A percentile compares a stretch with the other conserved stretches of the same genome.
Evolutionary conservation across 768 basidiomycete species (phyloP).

Genomic region (Hortiboletus campestris): DNA sequence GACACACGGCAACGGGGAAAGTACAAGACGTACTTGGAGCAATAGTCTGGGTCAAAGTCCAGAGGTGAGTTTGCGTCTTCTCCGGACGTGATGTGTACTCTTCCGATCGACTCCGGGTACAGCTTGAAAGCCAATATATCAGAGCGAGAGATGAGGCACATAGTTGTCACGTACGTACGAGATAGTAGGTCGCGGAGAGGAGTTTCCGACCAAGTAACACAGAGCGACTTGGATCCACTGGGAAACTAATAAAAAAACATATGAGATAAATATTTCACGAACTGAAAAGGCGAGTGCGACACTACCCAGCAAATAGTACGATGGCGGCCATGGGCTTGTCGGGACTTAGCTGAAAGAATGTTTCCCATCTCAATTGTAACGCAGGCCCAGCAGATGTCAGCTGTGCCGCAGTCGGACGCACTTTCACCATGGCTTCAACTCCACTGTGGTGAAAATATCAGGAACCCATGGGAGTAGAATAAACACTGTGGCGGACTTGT

Average conservation of each 20-base stretch:
- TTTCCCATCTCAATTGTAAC: conserved; percentile 12
- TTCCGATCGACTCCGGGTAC: conserved; percentile 48
- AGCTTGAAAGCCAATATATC: conserved; percentile 13
- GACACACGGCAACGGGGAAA: not conserved
- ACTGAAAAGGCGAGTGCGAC: not conserved
- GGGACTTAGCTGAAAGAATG: conserved; percentile 29
- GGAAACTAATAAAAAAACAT: conserved; percentile 18
- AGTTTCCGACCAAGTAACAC: conserved; percentile 23
- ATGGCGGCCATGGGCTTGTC: conserved; percentile 58
- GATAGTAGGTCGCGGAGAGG: conserved; percentile 30
- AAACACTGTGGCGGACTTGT: conserved; percentile 43
- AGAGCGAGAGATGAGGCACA: not conserved
- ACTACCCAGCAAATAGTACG: conserved; percentile 41
- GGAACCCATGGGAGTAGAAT: not conserved
- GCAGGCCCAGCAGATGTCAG: conserved; percentile 44
- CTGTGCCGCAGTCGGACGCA: conserved; percentile 50
- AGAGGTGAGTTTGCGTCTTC: conserved; percentile 40
- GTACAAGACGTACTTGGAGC: conserved; percentile 37
- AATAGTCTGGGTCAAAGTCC: conserved; percentile 45
- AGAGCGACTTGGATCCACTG: conserved; percentile 15
- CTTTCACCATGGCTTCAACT: conserved; percentile 51
- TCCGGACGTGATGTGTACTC: conserved; percentile 46
- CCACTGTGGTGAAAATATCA: conserved; percentile 35
- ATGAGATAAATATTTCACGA: not conserved
- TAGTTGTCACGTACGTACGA: conserved; percentile 22